phyloP scores from a whole-genome alignment of 164 flowering plant genomes.

The Piper betle region DNA sequence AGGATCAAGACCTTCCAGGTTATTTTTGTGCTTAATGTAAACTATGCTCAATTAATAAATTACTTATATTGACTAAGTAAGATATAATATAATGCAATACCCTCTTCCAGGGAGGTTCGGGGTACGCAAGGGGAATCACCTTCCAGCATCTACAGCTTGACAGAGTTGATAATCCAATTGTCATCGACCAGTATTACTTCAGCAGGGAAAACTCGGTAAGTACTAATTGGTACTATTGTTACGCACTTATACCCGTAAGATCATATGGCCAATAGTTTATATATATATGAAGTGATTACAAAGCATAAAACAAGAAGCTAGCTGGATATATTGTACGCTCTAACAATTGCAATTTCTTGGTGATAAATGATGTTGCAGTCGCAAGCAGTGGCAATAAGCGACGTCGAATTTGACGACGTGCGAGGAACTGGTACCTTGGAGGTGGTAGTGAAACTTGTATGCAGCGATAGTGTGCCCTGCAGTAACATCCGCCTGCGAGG shows the following conservation, averaged over 20 bases:
- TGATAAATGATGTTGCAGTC: not conserved
- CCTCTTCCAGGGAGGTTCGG: too few species aligned
- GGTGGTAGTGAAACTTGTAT: conserved; percentile 2
- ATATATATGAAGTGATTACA: too few species aligned
- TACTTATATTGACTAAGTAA: not conserved
- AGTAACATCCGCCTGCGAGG: not conserved
- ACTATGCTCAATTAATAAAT: not conserved
- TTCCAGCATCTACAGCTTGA: conserved; percentile 24
- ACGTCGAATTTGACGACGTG: not conserved
- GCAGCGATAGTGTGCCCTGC: conserved; percentile 3
- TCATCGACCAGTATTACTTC: conserved; percentile 56
- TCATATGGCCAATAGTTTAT: too few species aligned
- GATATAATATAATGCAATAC: too few species aligned
- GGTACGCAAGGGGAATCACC: conserved; percentile 18
- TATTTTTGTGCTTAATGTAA: not conserved
- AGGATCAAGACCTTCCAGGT: conserved; percentile 51
- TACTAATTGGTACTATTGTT: too few species aligned
- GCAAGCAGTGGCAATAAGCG: not conserved
- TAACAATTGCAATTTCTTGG: not conserved
- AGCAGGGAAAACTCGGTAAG: not conserved
- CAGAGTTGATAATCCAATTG: conserved; percentile 26
- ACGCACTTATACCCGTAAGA: too few species aligned
- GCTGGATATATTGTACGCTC: too few species aligned
- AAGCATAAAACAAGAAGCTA: too few species aligned
- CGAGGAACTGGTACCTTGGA: conserved; percentile 1